These are phyloP conservation scores for Neolentinus lepideus DNA, from an alignment of 1,284 basidiomycete genomes.

Conservation along the genomic window DNA sequence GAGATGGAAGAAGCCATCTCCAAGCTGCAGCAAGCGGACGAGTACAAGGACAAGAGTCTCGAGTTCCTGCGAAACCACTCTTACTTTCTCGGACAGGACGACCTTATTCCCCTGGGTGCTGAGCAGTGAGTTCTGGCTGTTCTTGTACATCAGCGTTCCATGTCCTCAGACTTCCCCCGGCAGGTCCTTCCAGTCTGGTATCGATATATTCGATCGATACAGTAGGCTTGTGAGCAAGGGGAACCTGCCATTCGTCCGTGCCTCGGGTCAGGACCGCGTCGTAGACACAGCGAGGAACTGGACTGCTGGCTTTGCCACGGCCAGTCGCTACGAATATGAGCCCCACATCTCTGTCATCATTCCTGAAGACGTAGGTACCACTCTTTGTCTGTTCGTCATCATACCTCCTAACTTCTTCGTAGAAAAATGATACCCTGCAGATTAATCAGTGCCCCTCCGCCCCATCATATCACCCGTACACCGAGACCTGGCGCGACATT, in stretches of 20 bases:
- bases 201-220: conserved; percentile 45
- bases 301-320: conserved; percentile 34
- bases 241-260: conserved; percentile 58
- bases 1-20: conserved; percentile 41
- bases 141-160: not conserved
- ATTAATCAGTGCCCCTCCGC: conserved; percentile 61
- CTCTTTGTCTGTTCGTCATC: conserved; percentile 1
- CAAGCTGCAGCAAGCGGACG: conserved; percentile 40
- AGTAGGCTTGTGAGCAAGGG: conserved; percentile 31
- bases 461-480: conserved; percentile 36
- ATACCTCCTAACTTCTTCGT: not conserved
- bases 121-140: conserved; percentile 45
- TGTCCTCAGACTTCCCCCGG: not conserved
- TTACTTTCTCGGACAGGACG: conserved; percentile 53
- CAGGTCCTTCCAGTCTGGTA: conserved; percentile 46
- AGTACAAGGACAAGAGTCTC: conserved; percentile 41
- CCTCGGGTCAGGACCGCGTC: conserved; percentile 55
- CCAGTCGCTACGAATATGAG: not conserved
- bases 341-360: conserved; percentile 46
- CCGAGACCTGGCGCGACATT: conserved; percentile 41
- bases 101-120: conserved; percentile 65
- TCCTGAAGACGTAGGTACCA: conserved; percentile 36
- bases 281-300: conserved; percentile 65
- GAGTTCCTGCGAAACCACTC: conserved; percentile 55
- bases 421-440: conserved; percentile 66